Percentiles rank a stretch among this genome's conserved stretches.
Evolutionary conservation across 2,329 filamentous ascomycete genomes (phyloP).

Genomic region (Didymosphaeria variabile): DNA sequence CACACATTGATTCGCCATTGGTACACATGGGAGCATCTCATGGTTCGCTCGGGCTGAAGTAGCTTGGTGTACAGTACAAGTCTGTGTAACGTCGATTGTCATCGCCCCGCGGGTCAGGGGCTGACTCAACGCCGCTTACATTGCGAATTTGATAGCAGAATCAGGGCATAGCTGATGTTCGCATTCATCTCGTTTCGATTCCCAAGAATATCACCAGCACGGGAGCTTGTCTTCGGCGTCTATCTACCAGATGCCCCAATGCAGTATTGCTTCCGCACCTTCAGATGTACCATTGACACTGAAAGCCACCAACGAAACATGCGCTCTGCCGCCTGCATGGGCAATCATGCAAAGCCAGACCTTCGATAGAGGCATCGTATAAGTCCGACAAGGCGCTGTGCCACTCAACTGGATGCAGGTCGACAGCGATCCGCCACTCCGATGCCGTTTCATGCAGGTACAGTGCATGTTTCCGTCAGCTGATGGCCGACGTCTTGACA

Average conservation of each 20-base stretch:
- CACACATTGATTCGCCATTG: neutral
- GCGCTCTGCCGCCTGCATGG: neutral
- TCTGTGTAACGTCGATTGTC: neutral
- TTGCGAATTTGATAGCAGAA: neutral
- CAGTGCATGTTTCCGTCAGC: slow-evolving; percentile 7
- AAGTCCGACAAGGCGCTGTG: slow-evolving; percentile 14
- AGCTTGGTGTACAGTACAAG: neutral
- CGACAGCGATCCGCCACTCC: slow-evolving; percentile 12
- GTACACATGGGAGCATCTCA: neutral
- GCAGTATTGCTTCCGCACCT: neutral
- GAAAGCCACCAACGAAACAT: neutral
- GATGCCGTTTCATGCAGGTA: slow-evolving; percentile 24
- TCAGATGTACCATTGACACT: neutral
- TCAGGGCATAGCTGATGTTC: neutral
- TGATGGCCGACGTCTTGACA: neutral
- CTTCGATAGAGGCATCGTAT: slow-evolving; percentile 12
- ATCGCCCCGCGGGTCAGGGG: neutral
- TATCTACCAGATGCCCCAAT: neutral
- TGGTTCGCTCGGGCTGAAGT: slow-evolving; percentile 4
- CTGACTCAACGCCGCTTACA: neutral
- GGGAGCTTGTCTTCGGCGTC: neutral
- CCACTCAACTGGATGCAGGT: slow-evolving; percentile 10
- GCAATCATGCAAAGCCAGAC: slow-evolving; percentile 14
- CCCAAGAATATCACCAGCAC: neutral
- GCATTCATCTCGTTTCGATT: neutral